phyloP scores from a whole-genome alignment of 352 stramenopile genomes.

The Pythium biforme region DNA sequence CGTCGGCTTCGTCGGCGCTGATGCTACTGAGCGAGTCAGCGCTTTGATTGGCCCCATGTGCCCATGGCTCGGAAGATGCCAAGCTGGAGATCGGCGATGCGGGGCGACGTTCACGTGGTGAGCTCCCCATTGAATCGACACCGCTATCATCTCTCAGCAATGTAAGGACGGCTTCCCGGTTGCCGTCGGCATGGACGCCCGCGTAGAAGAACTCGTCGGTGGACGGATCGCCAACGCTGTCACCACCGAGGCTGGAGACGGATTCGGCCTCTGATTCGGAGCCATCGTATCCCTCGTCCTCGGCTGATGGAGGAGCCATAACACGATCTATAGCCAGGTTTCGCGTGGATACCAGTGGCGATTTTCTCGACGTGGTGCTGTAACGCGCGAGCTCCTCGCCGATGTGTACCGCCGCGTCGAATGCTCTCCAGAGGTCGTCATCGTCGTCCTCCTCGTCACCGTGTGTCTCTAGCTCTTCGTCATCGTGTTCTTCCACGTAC shows the following conservation, averaged over 20 bases:
- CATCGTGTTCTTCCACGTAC: not conserved
- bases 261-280: slow-evolving; percentile 7
- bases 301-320: not conserved
- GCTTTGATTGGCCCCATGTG: not conserved
- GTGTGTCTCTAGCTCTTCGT: not conserved
- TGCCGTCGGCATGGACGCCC: not conserved
- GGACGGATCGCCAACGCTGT: not conserved
- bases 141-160: no score
- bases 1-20: not conserved
- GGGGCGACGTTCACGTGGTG: not conserved
- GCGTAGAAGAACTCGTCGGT: not conserved
- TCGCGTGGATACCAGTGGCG: not conserved
- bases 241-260: slow-evolving; percentile 7
- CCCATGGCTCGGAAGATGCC: not conserved
- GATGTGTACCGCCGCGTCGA: slow-evolving; percentile 3
- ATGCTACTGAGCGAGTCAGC: slow-evolving; percentile 5
- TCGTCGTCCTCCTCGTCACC: slow-evolving; percentile 1
- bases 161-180: not conserved
- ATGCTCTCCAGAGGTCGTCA: slow-evolving; percentile 8
- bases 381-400: not conserved
- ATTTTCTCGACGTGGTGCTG: not conserved
- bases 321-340: no score
- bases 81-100: slow-evolving; percentile 1
- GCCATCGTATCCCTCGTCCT: slow-evolving; percentile 23
- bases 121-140: not conserved